A percentile compares a stretch with the other conserved stretches of the same genome.
Conservation (phyloP, 352 stramenopile genomes). For the Globisporangium heterothallicum region DNA sequence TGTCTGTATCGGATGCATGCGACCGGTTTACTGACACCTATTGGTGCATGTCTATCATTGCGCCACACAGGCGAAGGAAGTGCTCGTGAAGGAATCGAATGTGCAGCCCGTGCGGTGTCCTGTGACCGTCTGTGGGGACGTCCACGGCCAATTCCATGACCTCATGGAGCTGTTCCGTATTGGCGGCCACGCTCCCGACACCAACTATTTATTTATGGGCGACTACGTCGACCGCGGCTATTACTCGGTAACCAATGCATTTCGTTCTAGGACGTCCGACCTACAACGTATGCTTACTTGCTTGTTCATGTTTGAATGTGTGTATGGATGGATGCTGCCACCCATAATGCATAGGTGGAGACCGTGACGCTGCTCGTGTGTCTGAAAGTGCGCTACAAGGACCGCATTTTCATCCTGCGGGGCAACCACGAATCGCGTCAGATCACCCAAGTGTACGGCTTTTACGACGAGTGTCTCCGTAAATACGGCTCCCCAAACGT, state of each 20-base stretch:
- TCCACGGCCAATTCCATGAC: constrained; percentile 65
- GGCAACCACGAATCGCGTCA: constrained; percentile 96
- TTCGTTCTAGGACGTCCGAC: too few relatives aligned
- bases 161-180: constrained; percentile 76
- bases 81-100: constrained; percentile 97
- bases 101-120: constrained; percentile 94
- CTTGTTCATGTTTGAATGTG: too few relatives aligned
- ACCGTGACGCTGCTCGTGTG: constrained; percentile 89
- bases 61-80: constrained; percentile 86
- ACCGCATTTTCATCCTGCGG: constrained; percentile 87
- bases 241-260: too few relatives aligned
- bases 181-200: constrained; percentile 83
- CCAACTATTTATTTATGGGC: constrained; percentile 99
- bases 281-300: too few relatives aligned
- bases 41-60: neutral
- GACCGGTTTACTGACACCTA: too few relatives aligned
- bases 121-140: constrained; percentile 93
- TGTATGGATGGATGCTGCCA: neutral
- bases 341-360: constrained; percentile 49
- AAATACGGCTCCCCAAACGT: constrained; percentile 95
- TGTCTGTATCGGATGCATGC: too few relatives aligned
- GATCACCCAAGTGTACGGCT: constrained; percentile 96
- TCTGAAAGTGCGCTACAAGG: constrained; percentile 93
- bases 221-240: constrained; percentile 99
- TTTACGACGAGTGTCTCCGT: constrained; percentile 98